Evolutionary conservation across 345 rosid genomes (phyloP).

Genomic region (Rubroshorea leprosula): DNA sequence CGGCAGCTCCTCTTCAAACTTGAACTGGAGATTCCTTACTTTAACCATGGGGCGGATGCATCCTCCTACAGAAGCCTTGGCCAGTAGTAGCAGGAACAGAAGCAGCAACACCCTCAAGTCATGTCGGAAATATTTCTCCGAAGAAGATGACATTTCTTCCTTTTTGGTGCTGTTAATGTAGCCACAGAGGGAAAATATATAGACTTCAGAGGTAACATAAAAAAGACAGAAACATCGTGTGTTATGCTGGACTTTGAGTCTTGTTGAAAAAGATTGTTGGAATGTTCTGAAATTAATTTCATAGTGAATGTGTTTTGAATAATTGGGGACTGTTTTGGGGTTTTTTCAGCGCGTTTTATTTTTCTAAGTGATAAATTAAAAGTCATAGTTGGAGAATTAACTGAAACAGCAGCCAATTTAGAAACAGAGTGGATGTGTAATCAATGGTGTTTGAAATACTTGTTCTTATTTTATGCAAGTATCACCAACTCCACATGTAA

Average conservation of each 20-base stretch:
- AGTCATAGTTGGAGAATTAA: slow-evolving; percentile 6
- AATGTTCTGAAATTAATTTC: not conserved
- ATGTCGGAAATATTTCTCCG: not conserved
- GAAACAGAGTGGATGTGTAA: not conserved
- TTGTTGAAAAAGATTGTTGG: not conserved
- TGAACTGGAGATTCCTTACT: slow-evolving; percentile 1
- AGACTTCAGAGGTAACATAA: too few species aligned
- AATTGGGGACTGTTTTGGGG: not conserved
- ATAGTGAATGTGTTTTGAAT: not conserved
- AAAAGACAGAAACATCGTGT: too few species aligned
- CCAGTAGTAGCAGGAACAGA: slow-evolving; percentile 7
- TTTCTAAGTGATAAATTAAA: not conserved
- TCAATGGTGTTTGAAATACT: not conserved
- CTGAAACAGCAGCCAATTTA: slow-evolving; percentile 19
- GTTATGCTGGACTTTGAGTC: not conserved
- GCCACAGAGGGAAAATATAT: not conserved
- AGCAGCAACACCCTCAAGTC: not conserved
- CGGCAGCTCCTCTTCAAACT: slow-evolving; percentile 30
- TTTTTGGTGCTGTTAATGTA: not conserved
- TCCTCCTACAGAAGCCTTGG: slow-evolving; percentile 16
- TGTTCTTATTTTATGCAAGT: too few species aligned
- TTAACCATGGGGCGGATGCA: slow-evolving; percentile 12
- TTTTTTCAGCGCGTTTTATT: too few species aligned
- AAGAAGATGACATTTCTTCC: not conserved
- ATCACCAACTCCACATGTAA: too few species aligned